Evolutionary conservation across 2,329 filamentous ascomycete genomes (phyloP).

Genomic region (Talaromyces sp.): DNA sequence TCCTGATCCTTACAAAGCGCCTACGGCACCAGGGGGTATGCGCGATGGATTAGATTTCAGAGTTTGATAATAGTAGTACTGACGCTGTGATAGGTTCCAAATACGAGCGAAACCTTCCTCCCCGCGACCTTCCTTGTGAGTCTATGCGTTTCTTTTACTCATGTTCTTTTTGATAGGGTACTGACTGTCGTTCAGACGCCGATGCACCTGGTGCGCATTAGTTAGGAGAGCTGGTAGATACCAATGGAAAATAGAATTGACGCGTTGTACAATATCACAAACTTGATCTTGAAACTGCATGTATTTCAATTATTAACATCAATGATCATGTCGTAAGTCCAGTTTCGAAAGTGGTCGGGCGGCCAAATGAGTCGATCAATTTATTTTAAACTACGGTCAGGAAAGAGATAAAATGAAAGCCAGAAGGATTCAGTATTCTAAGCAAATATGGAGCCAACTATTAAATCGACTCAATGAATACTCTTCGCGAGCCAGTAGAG

Average conservation of each 20-base stretch:
- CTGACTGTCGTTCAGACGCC: slow-evolving; percentile 39
- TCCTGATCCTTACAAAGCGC: slow-evolving; percentile 84
- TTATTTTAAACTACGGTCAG: not conserved
- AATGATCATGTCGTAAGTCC: not conserved
- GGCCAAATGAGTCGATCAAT: not conserved
- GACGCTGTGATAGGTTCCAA: slow-evolving; percentile 67
- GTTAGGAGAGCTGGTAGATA: slow-evolving; percentile 7
- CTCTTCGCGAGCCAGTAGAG: slow-evolving; percentile 39
- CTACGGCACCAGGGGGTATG: slow-evolving; percentile 89
- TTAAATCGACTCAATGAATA: slow-evolving; percentile 18
- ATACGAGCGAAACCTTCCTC: slow-evolving; percentile 88
- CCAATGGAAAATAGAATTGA: slow-evolving; percentile 5
- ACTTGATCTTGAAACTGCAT: not conserved
- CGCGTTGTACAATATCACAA: not conserved
- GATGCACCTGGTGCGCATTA: slow-evolving; percentile 26
- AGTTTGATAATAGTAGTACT: not conserved
- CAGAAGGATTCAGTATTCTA: slow-evolving; percentile 15
- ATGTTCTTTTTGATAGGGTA: not conserved
- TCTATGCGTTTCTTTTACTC: not conserved
- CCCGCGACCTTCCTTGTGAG: slow-evolving; percentile 72
- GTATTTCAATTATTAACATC: not conserved
- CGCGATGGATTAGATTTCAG: slow-evolving; percentile 12
- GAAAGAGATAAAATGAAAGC: not conserved
- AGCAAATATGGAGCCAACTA: slow-evolving; percentile 15
- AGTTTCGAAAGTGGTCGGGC: not conserved